These are phyloP conservation scores for Ganoderma multipileum DNA, from an alignment of 1,284 basidiomycete species.

Conservation along the genomic window DNA sequence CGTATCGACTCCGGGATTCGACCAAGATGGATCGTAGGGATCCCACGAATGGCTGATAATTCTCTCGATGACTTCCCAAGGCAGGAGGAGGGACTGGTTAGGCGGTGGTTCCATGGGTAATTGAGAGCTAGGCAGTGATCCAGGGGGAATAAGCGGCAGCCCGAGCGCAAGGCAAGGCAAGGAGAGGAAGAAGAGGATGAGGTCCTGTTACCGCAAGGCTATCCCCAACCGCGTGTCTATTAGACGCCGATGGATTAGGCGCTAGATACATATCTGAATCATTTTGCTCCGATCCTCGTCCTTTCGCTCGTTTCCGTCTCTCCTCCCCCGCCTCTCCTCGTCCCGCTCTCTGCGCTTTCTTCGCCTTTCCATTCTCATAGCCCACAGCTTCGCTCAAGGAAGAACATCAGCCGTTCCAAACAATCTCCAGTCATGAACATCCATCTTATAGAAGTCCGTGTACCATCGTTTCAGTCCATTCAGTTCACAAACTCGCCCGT, in stretches of 20 bases:
- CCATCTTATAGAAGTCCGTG: conserved; percentile 41
- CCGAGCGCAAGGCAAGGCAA: too few relatives aligned
- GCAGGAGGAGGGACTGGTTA: background rate
- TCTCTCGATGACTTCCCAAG: conserved; percentile 2
- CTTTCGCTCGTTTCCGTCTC: background rate
- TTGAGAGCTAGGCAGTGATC: too few relatives aligned
- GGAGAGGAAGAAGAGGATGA: too few relatives aligned
- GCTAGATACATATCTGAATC: too few relatives aligned
- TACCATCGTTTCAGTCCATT: conserved; percentile 21
- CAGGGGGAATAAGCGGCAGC: too few relatives aligned
- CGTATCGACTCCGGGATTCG: background rate
- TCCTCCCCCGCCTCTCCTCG: background rate
- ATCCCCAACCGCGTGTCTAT: too few relatives aligned
- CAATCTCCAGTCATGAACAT: conserved; percentile 21
- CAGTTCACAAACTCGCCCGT: conserved; percentile 40
- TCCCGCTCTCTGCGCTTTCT: background rate
- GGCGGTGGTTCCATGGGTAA: background rate
- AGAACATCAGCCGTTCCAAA: background rate
- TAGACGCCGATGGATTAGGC: too few relatives aligned
- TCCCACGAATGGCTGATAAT: background rate
- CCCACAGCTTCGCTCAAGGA: background rate
- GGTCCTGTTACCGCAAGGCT: too few relatives aligned
- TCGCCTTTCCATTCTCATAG: background rate
- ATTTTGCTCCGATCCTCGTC: too few relatives aligned
- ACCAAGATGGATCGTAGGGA: background rate